Evolutionary conservation across 1,284 basidiomycete genomes (phyloP), one percentile per base, ranked within the genome.

Genomic region (Gastroboletus turbinatus): DNA sequence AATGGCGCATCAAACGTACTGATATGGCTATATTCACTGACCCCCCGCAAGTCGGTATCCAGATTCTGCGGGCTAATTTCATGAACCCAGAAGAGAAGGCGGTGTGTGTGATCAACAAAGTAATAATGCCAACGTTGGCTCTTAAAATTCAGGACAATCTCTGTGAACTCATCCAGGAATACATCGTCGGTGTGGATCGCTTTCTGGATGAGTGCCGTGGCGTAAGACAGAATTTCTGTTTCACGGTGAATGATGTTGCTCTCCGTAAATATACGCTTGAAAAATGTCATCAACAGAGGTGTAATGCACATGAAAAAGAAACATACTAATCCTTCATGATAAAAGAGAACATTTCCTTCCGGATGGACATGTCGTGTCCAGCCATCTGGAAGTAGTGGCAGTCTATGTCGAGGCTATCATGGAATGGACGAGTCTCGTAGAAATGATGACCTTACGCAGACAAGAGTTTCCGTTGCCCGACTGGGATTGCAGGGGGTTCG

Each of bases 261-360:
- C 43, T 63, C 62, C 40, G 65, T 67, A 36, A 63, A 63, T 46
- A 67, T 33, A 36, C 42, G 63, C 60, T 65, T 23, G 35, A n/a
- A 52, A 42, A 40, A 1, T 13, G 47, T 60, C 2, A 1, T 32
- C 5, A 19, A 48, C 9, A 3, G 13, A 14, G 10, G 11, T 21
- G 4, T 9, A 14, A 36, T 40, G 13, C n/a, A 21, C 5, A 9
- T 2, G 5, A n/a, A 30, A 47, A 23, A 27, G 23, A 46, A 42
- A 32, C 63, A 4, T 25, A 66, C 63, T 2, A 62, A 42, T 59
- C 11, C 32, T 40, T 51, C 39, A 10, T 61, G 54, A 30, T 60
- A 53, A 39, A 57, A 67, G 5, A 57, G 8, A 3, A 63, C 27
- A 8, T 40, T 46, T 17, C 63, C 63, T 51, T 66, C 30, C 11